Evolutionary conservation across 495 filamentous ascomycete genomes (phyloP), one percentile per base, ranked within the genome.

Genomic region (Darksidea phi): DNA sequence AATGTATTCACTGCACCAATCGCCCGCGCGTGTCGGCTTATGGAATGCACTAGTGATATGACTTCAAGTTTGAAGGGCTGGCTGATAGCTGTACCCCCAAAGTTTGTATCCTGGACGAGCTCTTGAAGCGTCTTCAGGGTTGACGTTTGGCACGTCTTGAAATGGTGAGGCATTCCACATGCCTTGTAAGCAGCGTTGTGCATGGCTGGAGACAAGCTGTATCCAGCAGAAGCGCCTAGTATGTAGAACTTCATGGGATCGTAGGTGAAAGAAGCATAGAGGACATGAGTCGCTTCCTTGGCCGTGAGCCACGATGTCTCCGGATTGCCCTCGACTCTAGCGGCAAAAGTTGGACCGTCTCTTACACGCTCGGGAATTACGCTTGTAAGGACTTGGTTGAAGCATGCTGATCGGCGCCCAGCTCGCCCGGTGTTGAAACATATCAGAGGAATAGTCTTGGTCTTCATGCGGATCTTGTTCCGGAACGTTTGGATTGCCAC

Each of bases 1-100:
- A 92, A 78, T 0, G 88, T 91, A 71, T 94, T 92, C 54, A 90
- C 86, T 11, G 89, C 87, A 1, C 89, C 89, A 58, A 94, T 91
- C 7, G 86, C 88, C 43, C 85, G 84, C 6, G 88, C 89, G 66
- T 94, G 88, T 62, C 83, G 81, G 55, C 86, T 89, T 64, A 87
- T 82, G 24, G 86, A 79, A 54, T 86, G 81, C 1, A 90, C 76
- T 34, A 85, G 81, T 6, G 82, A 78, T 58, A 88, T 84, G 17
- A 90, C 80, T 55, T 86, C 82, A 3, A 89, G 84, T 62, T 90
- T 88, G 79, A 87, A 91, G 2, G 89, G 89, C 32, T 88, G 83
- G 1, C 87, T 82, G 20, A 94, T 79, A 62, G 82, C 85, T 15
- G 85, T 83, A 2, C 89, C 89, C 10, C 88, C 89, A 66, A 91